Conservation (phyloP, 1,139 yeast species). For the Suhomyces chickasaworum region DNA sequence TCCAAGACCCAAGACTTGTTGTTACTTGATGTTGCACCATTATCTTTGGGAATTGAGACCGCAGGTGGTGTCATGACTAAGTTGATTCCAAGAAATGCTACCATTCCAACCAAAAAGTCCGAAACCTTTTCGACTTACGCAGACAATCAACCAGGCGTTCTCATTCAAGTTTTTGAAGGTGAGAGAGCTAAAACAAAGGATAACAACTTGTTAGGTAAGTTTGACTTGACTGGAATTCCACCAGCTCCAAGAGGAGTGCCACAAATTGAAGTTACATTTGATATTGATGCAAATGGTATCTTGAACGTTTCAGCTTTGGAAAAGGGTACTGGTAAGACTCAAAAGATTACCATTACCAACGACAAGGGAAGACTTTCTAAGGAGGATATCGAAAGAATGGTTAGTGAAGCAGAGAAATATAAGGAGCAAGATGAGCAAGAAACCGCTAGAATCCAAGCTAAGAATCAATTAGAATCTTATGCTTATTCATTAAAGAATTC, state of each 20-base stretch:
- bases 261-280: constrained; percentile 49
- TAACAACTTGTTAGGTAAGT: constrained; percentile 47
- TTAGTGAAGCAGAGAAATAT: constrained; percentile 65
- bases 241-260: constrained; percentile 55
- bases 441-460: constrained; percentile 70
- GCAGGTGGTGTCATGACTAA: constrained; percentile 53
- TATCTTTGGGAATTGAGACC: constrained; percentile 51
- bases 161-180: constrained; percentile 51
- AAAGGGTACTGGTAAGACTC: constrained; percentile 61
- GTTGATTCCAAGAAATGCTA: constrained; percentile 49
- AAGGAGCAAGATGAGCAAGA: constrained; percentile 85
- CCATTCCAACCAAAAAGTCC: constrained; percentile 50
- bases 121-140: constrained; percentile 52
- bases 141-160: constrained; percentile 51
- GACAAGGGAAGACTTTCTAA: constrained; percentile 32
- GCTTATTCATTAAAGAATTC: constrained; percentile 79
- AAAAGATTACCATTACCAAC: constrained; percentile 74
- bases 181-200: constrained; percentile 50
- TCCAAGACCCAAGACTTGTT: constrained; percentile 29
- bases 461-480: constrained; percentile 86
- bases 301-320: constrained; percentile 49
- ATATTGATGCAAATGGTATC: constrained; percentile 51
- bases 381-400: constrained; percentile 33
- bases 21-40: constrained; percentile 50
- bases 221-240: constrained; percentile 50